Conservation (phyloP, 2,329 filamentous ascomycete genomes). For the Chaetomiaceae sp. region DNA sequence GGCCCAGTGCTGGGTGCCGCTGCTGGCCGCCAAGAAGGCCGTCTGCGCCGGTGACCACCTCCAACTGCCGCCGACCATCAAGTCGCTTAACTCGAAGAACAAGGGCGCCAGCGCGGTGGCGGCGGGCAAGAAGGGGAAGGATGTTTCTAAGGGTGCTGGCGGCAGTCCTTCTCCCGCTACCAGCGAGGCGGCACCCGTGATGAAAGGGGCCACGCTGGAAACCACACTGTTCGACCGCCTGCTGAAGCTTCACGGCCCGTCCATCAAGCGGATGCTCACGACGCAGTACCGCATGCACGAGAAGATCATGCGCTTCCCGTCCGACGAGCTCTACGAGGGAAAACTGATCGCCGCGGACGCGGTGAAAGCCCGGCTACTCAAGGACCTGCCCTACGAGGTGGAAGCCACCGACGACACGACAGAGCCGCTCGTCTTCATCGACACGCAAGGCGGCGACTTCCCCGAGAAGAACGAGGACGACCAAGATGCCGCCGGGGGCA, state of each 20-base stretch:
- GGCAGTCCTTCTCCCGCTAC: constrained; percentile 23
- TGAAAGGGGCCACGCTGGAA: constrained; percentile 62
- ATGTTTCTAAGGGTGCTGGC: constrained; percentile 29
- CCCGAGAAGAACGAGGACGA: constrained; percentile 76
- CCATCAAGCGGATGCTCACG: constrained; percentile 90
- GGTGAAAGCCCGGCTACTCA: constrained; percentile 71
- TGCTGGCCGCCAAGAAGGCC: constrained; percentile 75
- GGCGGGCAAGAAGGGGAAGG: constrained; percentile 31
- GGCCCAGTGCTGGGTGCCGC: constrained; percentile 92
- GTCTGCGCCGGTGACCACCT: constrained; percentile 92
- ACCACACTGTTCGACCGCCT: constrained; percentile 91
- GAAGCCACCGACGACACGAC: constrained; percentile 77
- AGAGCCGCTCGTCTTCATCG: constrained; percentile 87
- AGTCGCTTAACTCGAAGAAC: constrained; percentile 59
- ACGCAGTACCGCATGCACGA: constrained; percentile 99
- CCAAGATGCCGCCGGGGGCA: neutral
- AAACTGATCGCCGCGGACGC: constrained; percentile 74
- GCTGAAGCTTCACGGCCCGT: constrained; percentile 70
- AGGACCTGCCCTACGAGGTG: constrained; percentile 72
- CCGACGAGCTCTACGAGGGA: constrained; percentile 77
- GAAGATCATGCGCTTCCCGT: constrained; percentile 91
- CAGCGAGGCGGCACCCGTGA: constrained; percentile 23
- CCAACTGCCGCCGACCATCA: constrained; percentile 91
- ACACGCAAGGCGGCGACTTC: constrained; percentile 93
- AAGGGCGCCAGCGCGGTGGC: constrained; percentile 28